Evolutionary conservation across 2,329 filamentous ascomycete species (phyloP).

Genomic region (Talaromyces islandicus): DNA sequence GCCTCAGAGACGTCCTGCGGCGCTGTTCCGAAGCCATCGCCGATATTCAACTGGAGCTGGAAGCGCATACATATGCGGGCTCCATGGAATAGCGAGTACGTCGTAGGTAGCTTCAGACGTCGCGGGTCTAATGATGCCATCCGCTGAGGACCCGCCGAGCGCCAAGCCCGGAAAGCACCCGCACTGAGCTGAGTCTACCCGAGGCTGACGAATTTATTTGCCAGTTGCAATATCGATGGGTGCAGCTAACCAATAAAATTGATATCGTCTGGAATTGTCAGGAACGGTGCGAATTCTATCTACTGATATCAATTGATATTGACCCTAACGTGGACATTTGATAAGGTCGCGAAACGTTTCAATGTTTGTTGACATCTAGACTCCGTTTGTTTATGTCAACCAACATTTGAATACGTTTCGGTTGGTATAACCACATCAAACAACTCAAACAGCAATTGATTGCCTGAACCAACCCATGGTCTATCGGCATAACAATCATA

Average conservation of each 20-base stretch:
- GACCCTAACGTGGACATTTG: too few relatives aligned
- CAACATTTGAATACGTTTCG: too few relatives aligned
- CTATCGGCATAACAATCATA: too few relatives aligned
- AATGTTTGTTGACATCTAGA: too few relatives aligned
- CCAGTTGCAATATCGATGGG: too few relatives aligned
- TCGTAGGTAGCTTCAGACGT: not conserved
- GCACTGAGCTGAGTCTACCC: too few relatives aligned
- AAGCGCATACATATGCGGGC: constrained; percentile 9
- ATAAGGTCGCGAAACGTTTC: too few relatives aligned
- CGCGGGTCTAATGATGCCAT: not conserved
- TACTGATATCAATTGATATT: too few relatives aligned
- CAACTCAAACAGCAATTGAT: not conserved
- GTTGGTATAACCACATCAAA: not conserved
- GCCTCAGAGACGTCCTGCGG: constrained; percentile 25
- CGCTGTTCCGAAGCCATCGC: constrained; percentile 25
- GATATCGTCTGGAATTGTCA: too few relatives aligned
- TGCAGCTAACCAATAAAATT: too few relatives aligned
- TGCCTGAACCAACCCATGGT: not conserved
- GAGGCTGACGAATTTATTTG: not conserved
- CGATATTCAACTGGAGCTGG: constrained; percentile 1
- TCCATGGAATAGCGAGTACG: constrained; percentile 16
- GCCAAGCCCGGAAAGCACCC: not conserved
- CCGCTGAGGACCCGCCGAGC: not conserved
- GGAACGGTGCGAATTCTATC: too few relatives aligned
- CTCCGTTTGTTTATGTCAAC: too few relatives aligned